Evolutionary conservation across 1,139 yeast species (phyloP).

Genomic region (Waltiozyma solani): DNA sequence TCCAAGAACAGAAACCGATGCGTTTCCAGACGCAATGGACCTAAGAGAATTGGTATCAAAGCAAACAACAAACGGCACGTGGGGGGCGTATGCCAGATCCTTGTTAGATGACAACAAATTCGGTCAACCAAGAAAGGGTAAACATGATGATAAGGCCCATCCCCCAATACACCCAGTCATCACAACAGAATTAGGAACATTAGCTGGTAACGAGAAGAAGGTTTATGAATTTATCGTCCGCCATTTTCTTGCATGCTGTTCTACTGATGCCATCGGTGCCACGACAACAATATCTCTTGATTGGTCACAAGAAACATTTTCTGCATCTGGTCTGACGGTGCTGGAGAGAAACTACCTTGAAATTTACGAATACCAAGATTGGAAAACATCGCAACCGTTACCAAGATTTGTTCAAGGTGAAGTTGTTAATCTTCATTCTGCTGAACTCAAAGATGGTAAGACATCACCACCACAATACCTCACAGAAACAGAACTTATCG

Average conservation of each 20-base stretch:
- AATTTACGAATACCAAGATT: slow-evolving; percentile 65
- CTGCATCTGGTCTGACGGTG: slow-evolving; percentile 64
- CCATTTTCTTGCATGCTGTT: slow-evolving; percentile 86
- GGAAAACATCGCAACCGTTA: slow-evolving; percentile 62
- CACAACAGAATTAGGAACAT: slow-evolving; percentile 23
- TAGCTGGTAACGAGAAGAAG: slow-evolving; percentile 44
- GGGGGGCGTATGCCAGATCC: slow-evolving; percentile 39
- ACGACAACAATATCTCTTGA: slow-evolving; percentile 49
- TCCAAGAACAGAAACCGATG: slow-evolving; percentile 97
- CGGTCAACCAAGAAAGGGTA: slow-evolving; percentile 64
- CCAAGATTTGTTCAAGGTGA: slow-evolving; percentile 59
- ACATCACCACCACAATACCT: slow-evolving; percentile 75
- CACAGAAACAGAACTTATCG: slow-evolving; percentile 89
- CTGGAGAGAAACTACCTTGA: slow-evolving; percentile 68
- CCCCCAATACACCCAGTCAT: slow-evolving; percentile 94
- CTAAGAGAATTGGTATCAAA: slow-evolving; percentile 46
- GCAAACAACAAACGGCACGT: slow-evolving; percentile 40
- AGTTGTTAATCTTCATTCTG: slow-evolving; percentile 38
- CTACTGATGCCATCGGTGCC: slow-evolving; percentile 80
- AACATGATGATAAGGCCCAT: slow-evolving; percentile 89
- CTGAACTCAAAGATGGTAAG: slow-evolving; percentile 59
- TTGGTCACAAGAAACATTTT: slow-evolving; percentile 75
- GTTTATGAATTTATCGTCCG: slow-evolving; percentile 85
- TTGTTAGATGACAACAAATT: slow-evolving; percentile 29
- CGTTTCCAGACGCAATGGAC: slow-evolving; percentile 70